phyloP scores from a whole-genome alignment of 2,329 filamentous ascomycete species.

The Beauveria brongniartii region DNA sequence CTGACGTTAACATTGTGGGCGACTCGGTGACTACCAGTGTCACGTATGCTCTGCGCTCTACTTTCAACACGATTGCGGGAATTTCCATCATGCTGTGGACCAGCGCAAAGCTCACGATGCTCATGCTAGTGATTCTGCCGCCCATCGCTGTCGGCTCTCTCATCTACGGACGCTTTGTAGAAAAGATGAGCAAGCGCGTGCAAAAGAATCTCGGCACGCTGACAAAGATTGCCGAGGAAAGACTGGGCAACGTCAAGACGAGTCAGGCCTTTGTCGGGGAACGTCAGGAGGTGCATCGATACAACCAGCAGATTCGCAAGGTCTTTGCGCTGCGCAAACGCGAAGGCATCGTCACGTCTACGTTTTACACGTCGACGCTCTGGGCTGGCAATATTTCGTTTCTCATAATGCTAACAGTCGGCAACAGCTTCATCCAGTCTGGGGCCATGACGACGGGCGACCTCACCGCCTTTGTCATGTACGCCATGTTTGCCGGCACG shows the following conservation, averaged over 20 bases:
- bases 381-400: conserved; percentile 97
- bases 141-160: conserved; percentile 85
- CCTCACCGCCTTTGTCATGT: conserved; percentile 96
- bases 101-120: conserved; percentile 79
- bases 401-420: conserved; percentile 78
- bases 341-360: conserved; percentile 81
- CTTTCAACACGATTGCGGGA: conserved; percentile 84
- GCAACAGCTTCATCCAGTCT: conserved; percentile 79
- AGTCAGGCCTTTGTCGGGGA: conserved; percentile 95
- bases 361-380: conserved; percentile 80
- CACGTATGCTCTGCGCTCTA: conserved; percentile 81
- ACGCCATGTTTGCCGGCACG: conserved; percentile 76
- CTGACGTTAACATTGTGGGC: conserved; percentile 94
- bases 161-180: conserved; percentile 81
- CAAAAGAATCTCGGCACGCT: conserved; percentile 88
- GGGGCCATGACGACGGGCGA: conserved; percentile 86
- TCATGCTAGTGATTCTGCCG: conserved; percentile 79
- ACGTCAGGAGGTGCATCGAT: conserved; percentile 78
- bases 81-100: conserved; percentile 94
- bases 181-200: conserved; percentile 83
- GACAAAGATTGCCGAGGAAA: conserved; percentile 95
- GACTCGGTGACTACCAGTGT: conserved; percentile 98
- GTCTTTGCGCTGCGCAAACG: conserved; percentile 83
- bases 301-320: conserved; percentile 84
- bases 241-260: conserved; percentile 92